phyloP scores from a whole-genome alignment of 495 filamentous ascomycete genomes.

The Rhypophila decipiens region DNA sequence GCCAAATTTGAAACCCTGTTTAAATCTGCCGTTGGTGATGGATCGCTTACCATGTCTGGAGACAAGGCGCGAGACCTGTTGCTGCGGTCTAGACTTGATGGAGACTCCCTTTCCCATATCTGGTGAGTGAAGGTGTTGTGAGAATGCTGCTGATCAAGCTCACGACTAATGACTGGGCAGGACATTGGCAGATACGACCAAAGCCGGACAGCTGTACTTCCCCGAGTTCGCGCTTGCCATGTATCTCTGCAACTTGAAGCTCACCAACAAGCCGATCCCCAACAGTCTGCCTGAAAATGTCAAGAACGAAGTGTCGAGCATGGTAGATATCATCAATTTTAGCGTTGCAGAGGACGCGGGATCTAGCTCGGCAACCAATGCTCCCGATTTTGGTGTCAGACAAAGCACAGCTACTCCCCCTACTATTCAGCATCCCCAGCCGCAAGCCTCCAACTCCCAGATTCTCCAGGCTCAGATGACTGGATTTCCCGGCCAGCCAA shows the following conservation, averaged over 20 bases:
- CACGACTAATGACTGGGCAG: constrained; percentile 30
- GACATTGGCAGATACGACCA: constrained; percentile 95
- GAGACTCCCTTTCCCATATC: constrained; percentile 75
- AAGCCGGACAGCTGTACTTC: constrained; percentile 92
- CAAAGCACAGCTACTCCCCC: constrained; percentile 61
- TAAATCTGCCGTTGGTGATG: constrained; percentile 85
- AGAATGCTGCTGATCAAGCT: neutral
- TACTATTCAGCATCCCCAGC: constrained; percentile 80
- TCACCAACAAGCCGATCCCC: constrained; percentile 80
- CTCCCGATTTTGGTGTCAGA: constrained; percentile 66
- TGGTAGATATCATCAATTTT: constrained; percentile 99
- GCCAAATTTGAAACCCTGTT: constrained; percentile 98
- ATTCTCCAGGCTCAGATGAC: constrained; percentile 71
- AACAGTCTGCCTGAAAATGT: constrained; percentile 70
- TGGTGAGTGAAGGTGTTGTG: constrained; percentile 50
- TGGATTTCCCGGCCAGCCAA: constrained; percentile 57
- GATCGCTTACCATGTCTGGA: constrained; percentile 77
- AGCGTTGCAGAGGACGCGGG: constrained; percentile 70
- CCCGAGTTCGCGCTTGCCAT: constrained; percentile 97
- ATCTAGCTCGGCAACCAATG: constrained; percentile 52
- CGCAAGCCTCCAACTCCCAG: constrained; percentile 69
- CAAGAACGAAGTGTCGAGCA: constrained; percentile 95
- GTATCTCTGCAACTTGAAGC: constrained; percentile 94
- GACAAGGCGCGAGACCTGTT: constrained; percentile 88
- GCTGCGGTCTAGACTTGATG: constrained; percentile 77